phyloP scores from a whole-genome alignment of 2,329 filamentous ascomycete species.

The Neodidymelliopsis sp. region DNA sequence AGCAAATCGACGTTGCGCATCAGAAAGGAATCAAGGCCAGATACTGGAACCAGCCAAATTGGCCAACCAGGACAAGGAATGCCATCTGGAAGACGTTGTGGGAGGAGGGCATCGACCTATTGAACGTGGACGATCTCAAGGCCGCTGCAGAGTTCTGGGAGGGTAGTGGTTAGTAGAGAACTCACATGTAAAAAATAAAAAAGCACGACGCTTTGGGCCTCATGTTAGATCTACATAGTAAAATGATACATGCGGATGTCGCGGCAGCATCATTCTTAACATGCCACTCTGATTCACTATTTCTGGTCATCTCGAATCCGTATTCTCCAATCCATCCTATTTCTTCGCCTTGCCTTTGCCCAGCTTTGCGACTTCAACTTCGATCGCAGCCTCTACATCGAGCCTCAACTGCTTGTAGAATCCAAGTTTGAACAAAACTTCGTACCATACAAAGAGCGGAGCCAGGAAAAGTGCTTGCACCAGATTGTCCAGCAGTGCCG shows the following conservation, averaged over 20 bases:
- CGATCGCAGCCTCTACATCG: slow-evolving; percentile 46
- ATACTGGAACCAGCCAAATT: slow-evolving; percentile 70
- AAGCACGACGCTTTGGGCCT: too few species aligned
- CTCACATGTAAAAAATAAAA: too few species aligned
- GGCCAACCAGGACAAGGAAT: slow-evolving; percentile 60
- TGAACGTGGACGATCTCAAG: slow-evolving; percentile 71
- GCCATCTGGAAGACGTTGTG: slow-evolving; percentile 62
- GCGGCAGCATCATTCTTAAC: too few species aligned
- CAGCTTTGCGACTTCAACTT: slow-evolving; percentile 58
- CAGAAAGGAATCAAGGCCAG: slow-evolving; percentile 64
- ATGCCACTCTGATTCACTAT: too few species aligned
- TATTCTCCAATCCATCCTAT: too few species aligned
- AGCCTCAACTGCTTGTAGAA: slow-evolving; percentile 71
- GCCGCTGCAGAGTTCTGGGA: slow-evolving; percentile 55
- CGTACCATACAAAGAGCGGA: slow-evolving; percentile 96
- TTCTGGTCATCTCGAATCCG: too few species aligned
- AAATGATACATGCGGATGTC: too few species aligned
- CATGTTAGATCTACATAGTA: too few species aligned
- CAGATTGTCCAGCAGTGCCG: slow-evolving; percentile 87
- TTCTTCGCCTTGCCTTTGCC: slow-evolving; percentile 45
- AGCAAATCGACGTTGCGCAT: slow-evolving; percentile 63
- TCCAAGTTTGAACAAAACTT: slow-evolving; percentile 85
- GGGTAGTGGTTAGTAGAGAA: too few species aligned
- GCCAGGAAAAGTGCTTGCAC: slow-evolving; percentile 91
- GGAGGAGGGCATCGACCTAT: slow-evolving; percentile 64